Evolutionary conservation across 805 yeast species (phyloP).

Genomic region (Vanderwaltozyma yarrowii): DNA sequence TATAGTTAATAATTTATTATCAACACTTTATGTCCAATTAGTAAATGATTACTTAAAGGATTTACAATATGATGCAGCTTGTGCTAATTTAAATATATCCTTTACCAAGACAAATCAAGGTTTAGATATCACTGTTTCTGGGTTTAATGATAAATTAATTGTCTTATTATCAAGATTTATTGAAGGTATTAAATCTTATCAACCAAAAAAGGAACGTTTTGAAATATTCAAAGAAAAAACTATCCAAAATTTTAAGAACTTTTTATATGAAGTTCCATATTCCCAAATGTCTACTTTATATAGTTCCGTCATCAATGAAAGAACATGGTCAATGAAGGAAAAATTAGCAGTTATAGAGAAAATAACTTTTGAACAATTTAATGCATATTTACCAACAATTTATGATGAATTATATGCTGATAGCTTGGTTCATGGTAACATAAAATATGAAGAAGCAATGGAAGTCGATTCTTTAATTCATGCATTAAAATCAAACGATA

Average conservation of each 20-base stretch:
- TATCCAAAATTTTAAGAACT: constrained; percentile 54
- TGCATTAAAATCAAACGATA: constrained; percentile 35
- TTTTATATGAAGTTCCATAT: constrained; percentile 67
- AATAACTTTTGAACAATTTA: constrained; percentile 41
- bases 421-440: constrained; percentile 70
- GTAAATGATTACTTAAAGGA: constrained; percentile 64
- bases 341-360: constrained; percentile 40
- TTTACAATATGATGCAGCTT: constrained; percentile 68
- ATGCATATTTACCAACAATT: constrained; percentile 41
- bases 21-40: constrained; percentile 57
- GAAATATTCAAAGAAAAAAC: constrained; percentile 55
- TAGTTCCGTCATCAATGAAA: constrained; percentile 59
- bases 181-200: constrained; percentile 40
- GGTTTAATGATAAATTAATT: constrained; percentile 75
- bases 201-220: constrained; percentile 49
- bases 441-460: constrained; percentile 42
- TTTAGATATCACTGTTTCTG: constrained; percentile 53
- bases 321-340: constrained; percentile 55
- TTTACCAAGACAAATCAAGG: constrained; percentile 62
- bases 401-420: constrained; percentile 56
- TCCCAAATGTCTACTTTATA: constrained; percentile 59
- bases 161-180: constrained; percentile 53
- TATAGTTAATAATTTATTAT: constrained; percentile 46
- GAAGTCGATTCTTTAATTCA: constrained; percentile 38
- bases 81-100: constrained; percentile 62